A percentile compares a stretch with the other conserved stretches of the same genome.
Evolutionary conservation across 1,139 yeast species (phyloP).

Genomic region (Torulaspora pretoriensis): DNA sequence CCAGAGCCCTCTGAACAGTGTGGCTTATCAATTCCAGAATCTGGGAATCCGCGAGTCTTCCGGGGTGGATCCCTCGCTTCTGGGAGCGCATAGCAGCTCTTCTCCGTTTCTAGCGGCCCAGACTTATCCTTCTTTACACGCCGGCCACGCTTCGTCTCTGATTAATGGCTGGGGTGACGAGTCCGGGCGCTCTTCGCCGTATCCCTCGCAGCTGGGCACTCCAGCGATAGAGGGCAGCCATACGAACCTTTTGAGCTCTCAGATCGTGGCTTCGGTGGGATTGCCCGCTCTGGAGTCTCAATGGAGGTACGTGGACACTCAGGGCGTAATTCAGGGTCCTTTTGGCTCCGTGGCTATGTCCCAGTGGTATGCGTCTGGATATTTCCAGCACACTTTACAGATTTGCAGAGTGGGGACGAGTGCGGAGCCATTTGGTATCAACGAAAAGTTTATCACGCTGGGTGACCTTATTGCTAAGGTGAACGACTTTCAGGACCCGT

Average conservation of each 20-base stretch:
- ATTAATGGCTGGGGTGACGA: conserved; percentile 9
- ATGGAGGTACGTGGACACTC: conserved; percentile 36
- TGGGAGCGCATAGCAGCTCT: background rate
- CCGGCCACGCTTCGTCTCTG: conserved; percentile 2
- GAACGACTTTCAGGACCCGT: conserved; percentile 31
- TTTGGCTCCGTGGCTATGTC: conserved; percentile 33
- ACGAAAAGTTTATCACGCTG: conserved; percentile 28
- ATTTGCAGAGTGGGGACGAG: conserved; percentile 25
- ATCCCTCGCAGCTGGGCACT: conserved; percentile 16
- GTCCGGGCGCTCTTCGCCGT: conserved; percentile 14
- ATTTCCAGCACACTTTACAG: conserved; percentile 31
- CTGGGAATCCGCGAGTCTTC: conserved; percentile 14
- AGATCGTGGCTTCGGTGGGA: conserved; percentile 2
- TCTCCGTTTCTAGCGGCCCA: conserved; percentile 17
- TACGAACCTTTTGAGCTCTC: conserved; percentile 5
- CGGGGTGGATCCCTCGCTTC: conserved; percentile 6
- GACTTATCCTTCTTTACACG: conserved; percentile 1
- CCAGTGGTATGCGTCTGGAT: conserved; percentile 33
- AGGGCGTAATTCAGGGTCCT: conserved; percentile 36
- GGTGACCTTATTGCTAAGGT: conserved; percentile 27
- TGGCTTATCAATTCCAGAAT: conserved; percentile 22
- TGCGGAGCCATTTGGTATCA: conserved; percentile 30
- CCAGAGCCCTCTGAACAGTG: conserved; percentile 16
- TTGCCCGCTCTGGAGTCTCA: conserved; percentile 23
- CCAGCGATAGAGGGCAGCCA: conserved; percentile 7